Conservation (phyloP, 495 filamentous ascomycete genomes). For the Neurospora sp. region DNA sequence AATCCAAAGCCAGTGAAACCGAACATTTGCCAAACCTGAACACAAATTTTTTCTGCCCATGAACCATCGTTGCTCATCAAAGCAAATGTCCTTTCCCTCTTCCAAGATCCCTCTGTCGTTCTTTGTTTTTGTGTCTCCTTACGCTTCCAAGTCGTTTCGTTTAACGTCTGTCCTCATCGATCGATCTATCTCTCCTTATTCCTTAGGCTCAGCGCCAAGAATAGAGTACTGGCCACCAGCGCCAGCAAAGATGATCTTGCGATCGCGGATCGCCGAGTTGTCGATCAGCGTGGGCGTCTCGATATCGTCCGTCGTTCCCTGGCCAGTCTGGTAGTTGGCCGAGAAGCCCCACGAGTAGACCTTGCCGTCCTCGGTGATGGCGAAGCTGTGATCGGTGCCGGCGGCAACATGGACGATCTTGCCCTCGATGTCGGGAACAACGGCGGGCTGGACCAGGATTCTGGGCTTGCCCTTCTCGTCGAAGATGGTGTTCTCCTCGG, state of each 20-base stretch:
- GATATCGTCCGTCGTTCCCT: slow-evolving; percentile 48
- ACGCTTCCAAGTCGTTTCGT: neutral
- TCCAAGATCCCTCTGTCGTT: neutral
- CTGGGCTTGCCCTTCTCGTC: slow-evolving; percentile 45
- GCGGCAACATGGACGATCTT: slow-evolving; percentile 30
- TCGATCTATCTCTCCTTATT: neutral
- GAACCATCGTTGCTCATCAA: neutral
- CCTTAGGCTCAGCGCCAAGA: slow-evolving; percentile 29
- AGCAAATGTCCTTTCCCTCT: neutral
- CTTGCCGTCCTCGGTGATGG: slow-evolving; percentile 46
- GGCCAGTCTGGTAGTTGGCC: slow-evolving; percentile 57
- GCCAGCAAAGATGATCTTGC: slow-evolving; percentile 48
- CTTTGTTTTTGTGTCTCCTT: neutral
- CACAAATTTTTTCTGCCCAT: neutral
- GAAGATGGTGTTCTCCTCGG: slow-evolving; percentile 45
- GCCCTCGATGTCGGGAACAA: slow-evolving; percentile 16
- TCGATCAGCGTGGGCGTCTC: slow-evolving; percentile 49
- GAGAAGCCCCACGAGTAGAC: slow-evolving; percentile 66
- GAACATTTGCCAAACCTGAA: neutral
- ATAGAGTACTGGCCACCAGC: slow-evolving; percentile 60
- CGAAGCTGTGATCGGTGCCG: slow-evolving; percentile 51
- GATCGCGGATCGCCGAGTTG: slow-evolving; percentile 48
- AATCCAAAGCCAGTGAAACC: neutral
- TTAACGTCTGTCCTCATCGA: neutral
- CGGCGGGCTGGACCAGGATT: slow-evolving; percentile 45